Percentiles rank a stretch among this genome's conserved stretches.
Conservation (phyloP, 2,329 filamentous ascomycete genomes). For the Shiraia sp. region DNA sequence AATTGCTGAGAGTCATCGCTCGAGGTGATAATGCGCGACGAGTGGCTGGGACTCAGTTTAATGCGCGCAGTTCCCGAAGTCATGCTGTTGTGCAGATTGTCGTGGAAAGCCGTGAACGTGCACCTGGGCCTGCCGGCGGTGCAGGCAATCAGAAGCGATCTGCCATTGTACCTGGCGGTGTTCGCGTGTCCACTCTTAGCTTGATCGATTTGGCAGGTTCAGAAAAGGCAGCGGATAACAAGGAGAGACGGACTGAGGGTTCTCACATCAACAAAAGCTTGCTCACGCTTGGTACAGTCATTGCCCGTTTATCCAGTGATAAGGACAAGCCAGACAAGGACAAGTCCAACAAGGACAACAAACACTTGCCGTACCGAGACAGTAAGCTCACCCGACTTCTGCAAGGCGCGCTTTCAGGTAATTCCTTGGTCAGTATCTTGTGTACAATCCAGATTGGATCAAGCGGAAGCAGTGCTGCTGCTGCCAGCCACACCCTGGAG, state of each 20-base stretch:
- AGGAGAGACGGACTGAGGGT: constrained; percentile 90
- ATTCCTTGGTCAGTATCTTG: constrained; percentile 93
- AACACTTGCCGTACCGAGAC: constrained; percentile 94
- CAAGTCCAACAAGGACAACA: constrained; percentile 86
- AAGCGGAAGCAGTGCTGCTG: constrained; percentile 69
- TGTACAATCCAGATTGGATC: constrained; percentile 94
- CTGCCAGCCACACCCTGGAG: constrained; percentile 78
- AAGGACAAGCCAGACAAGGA: constrained; percentile 78
- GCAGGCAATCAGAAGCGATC: constrained; percentile 48
- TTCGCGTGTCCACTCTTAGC: constrained; percentile 91
- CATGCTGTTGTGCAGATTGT: constrained; percentile 99
- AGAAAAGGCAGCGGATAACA: constrained; percentile 92
- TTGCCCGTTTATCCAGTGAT: constrained; percentile 84
- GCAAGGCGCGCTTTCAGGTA: constrained; percentile 88
- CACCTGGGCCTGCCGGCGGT: constrained; percentile 55
- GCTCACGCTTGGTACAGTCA: constrained; percentile 92
- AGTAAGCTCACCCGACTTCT: constrained; percentile 94
- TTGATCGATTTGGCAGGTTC: constrained; percentile 96
- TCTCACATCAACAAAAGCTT: constrained; percentile 99
- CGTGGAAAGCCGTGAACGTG: constrained; percentile 90
- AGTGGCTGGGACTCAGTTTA: constrained; percentile 95
- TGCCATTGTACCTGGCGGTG: constrained; percentile 71
- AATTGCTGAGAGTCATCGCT: constrained; percentile 91
- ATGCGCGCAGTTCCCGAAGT: constrained; percentile 92
- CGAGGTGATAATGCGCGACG: constrained; percentile 87